Base-by-base conservation (phyloP, 2,329 filamentous ascomycete species). In the Sphaerulina vaccinii region DNA sequence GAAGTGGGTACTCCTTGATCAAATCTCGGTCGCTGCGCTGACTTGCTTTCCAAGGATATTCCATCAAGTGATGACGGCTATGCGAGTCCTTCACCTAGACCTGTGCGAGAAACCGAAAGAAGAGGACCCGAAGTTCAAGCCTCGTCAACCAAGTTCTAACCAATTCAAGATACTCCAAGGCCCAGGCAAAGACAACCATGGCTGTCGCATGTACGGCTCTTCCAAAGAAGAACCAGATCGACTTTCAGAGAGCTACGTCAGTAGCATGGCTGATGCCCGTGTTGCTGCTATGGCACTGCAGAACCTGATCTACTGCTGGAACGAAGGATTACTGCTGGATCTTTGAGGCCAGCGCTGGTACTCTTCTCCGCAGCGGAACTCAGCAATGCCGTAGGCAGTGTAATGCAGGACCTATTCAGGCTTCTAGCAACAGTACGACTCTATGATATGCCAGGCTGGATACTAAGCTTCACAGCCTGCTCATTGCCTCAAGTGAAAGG, bases 41-140 rank as follows among this genome's bases (percentile, higher is more conserved):
- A 32, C 27, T 32, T 13, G 27, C 27, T 32, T 3, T 3, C n/a
- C 2, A 10, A 32, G 27, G 27, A 32, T 32, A 1, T 1, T 32
- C 29, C 23, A 49, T 23, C 45, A 41, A 27, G 35, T 49, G n/a
- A 49, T 49, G 45, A 19, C 21, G 15, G 45, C 36, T 5, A 41
- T 49, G 45, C 22, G 23, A n/a, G 21, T 49, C 9, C 23, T 49
- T 16, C 29, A 49, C 29, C 15, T 39, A 18, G 45, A 49, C 35
- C 36, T 39, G n/a, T 33, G 39, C 15, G 45, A 49, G 24, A 15
- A 18, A 21, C 45, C 45, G 27, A 49, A 40, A 36, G 23, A 29
- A n/a, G 19, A 22, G 13, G 45, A 49, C 45, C 22, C 15, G 15
- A 49, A 32, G 33, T 49, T 49, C 45, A 49, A 49, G 45, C 45